Base-by-base conservation (phyloP, 2,329 filamentous ascomycete species). In the Fusarium haematococcum region DNA sequence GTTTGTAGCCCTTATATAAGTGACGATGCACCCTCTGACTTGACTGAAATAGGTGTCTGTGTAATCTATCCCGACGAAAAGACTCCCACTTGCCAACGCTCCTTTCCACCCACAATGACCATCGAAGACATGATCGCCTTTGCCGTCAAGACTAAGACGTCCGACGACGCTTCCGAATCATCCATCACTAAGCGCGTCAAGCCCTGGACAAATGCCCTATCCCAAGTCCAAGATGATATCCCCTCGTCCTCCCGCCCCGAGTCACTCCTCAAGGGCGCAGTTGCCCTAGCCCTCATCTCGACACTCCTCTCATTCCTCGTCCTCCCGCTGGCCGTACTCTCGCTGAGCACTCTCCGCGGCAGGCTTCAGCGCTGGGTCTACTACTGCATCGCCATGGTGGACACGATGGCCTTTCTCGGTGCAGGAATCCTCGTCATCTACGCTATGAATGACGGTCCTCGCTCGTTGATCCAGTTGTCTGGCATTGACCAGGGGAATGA, bases 381-480 rank as follows among this genome's bases (percentile, higher is more conserved):
- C 18, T 74, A 74, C 59, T 35, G 59, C 9, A 27, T 70, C 14
- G 65, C 72, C 16, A 65, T 70, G 23, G 20, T 73, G 25, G 67
- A 70, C 43, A 37, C 65, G 9, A n/a, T 39, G 16, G 30, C 54
- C 11, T 65, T 70, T 37, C 52, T 72, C 45, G 59, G 60, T 11
- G 65, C 59, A 1, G 72, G 72, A 8, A 27, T 70, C 8, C 67
- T 74, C 30, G 23, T 64, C 65, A 70, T 73, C 39, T 68, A 59
- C 37, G 70, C 66, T 35, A 72, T 72, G 69, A 68, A 74, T 50
- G 37, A 64, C 16, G 71, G 71, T 2, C 71, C 71, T 27, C 71
- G 71, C 14, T 64, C 52, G 6, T 45, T 74, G 8, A 70, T 74
- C 37, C 33, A 65, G 37, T 20, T 61, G 27, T 72, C 69, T 6